phyloP scores from a whole-genome alignment of 106 monocot genomes.

The Phalaenopsis aphrodite region DNA sequence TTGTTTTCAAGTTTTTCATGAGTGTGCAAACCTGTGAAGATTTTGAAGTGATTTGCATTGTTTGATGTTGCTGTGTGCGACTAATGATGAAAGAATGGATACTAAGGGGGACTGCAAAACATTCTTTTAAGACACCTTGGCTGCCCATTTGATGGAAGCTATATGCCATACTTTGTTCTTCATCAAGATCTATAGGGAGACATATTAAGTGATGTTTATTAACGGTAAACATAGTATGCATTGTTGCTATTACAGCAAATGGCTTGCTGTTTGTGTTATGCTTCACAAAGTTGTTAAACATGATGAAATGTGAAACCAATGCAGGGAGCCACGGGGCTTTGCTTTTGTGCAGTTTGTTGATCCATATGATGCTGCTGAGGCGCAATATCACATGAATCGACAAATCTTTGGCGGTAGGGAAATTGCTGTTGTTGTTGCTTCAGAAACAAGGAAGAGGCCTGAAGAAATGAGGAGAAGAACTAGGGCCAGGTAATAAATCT shows the following conservation, averaged over 20 bases:
- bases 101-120: constrained; percentile 24
- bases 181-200: constrained; percentile 36
- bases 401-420: constrained; percentile 30
- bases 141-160: constrained; percentile 29
- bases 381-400: constrained; percentile 88
- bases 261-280: background rate
- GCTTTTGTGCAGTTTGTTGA: constrained; percentile 90
- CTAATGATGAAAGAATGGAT: constrained; percentile 39
- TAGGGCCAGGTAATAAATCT: constrained; percentile 8
- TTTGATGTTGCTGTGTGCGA: constrained; percentile 38
- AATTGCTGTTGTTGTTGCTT: constrained; percentile 21
- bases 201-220: constrained; percentile 27
- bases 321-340: constrained; percentile 86
- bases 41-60: constrained; percentile 37
- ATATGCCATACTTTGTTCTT: constrained; percentile 30
- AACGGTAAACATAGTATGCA: constrained; percentile 35
- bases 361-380: constrained; percentile 78
- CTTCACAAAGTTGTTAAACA: background rate
- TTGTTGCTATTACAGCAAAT: constrained; percentile 11
- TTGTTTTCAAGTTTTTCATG: constrained; percentile 41
- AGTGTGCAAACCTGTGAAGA: constrained; percentile 31
- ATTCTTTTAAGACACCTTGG: constrained; percentile 28
- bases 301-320: constrained; percentile 3
- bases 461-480: constrained; percentile 20
- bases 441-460: constrained; percentile 20